Conservation (phyloP, 345 rosid species). For the Eucalyptus victrix region DNA sequence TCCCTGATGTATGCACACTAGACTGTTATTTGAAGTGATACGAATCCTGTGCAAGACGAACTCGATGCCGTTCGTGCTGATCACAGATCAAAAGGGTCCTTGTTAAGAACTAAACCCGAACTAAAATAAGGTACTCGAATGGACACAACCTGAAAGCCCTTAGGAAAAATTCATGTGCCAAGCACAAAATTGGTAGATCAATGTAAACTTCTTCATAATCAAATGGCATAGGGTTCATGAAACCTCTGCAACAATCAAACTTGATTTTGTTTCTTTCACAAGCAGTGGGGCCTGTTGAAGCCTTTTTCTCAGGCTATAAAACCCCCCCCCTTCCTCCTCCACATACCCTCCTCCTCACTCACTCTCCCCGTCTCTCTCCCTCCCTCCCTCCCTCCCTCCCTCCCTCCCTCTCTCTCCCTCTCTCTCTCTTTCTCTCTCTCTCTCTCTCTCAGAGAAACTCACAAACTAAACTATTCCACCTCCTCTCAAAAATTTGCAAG, state of each 20-base stretch:
- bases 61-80: background rate
- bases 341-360: background rate
- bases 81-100: background rate
- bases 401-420: background rate
- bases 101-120: background rate
- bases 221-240: background rate
- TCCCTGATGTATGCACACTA: background rate
- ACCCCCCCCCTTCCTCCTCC: constrained; percentile 8
- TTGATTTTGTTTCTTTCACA: background rate
- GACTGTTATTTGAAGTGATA: background rate
- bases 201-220: constrained; percentile 1
- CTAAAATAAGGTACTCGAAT: background rate
- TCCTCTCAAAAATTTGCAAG: background rate
- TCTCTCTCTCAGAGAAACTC: background rate
- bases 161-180: background rate
- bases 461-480: background rate
- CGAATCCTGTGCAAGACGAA: background rate
- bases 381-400: background rate
- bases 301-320: constrained; percentile 37
- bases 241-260: background rate
- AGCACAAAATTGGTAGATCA: constrained; percentile 15
- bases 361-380: background rate
- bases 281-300: constrained; percentile 27
- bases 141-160: background rate
- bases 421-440: background rate